Evolutionary conservation across 306 rosid species (phyloP), one percentile per base, ranked within the genome.

Genomic region (Senna tora): DNA sequence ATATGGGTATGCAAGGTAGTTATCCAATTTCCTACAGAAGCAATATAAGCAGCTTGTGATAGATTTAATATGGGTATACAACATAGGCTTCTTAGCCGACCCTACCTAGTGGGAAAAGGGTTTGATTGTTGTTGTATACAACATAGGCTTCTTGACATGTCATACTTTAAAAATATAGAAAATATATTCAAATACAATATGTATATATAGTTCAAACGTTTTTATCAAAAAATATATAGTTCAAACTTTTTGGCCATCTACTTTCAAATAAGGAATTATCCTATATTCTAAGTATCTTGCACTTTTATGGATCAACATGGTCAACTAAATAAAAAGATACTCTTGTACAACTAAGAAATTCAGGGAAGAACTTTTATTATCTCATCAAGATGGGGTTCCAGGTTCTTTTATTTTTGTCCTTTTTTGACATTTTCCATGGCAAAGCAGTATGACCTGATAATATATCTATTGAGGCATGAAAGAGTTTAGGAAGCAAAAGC

Each of bases 1-100:
- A 81, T 83, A 79, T 76, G 75, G 91, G 86, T 65, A 81, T 60
- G 69, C 93, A 87, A 87, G 96, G 96, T 89, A 74, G 47, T 65
- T 53, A 65, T 63, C 47, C 46, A 53, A 34, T 75, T 57, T 71
- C 58, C 22, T 65, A 38, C 4, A 5, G 10, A 65, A 57, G 63
- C 54, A 69, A 60, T 58, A 8, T 12, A 43, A 45, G 42, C 42
- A n/a, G n/a, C n/a, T n/a, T n/a, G n/a, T n/a, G n/a, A n/a, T n/a
- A n/a, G n/a, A n/a, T n/a, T n/a, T n/a, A n/a, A n/a, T n/a, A n/a
- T n/a, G n/a, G n/a, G n/a, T n/a, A n/a, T n/a, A n/a, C 6, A 11
- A 8, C 36, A 7, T 19, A 4, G 9, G 34, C 65, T 15, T 9
- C 43, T 59, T 59, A n/a, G n/a, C n/a, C n/a, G n/a, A n/a, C n/a